Evolutionary conservation across 495 filamentous ascomycete genomes (phyloP), one percentile per base, ranked within the genome.

Genomic region (Aspergillus nanangensis): DNA sequence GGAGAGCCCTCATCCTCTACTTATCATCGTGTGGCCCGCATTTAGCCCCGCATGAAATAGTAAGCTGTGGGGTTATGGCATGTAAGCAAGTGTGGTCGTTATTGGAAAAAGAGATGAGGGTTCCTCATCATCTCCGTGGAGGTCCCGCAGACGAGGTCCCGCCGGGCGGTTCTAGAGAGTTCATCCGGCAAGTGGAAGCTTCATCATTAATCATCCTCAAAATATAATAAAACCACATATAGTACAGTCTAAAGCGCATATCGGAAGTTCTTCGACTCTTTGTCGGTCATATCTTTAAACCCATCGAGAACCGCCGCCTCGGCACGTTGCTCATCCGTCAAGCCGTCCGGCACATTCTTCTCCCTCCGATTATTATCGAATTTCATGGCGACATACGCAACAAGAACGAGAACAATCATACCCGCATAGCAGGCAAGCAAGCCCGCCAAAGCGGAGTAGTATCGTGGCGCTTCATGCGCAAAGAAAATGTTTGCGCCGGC

Each of bases 271-370:
- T 65, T 66, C 13, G 71, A 67, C 52, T 74, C 53, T 53, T 61
- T 72, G 53, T 76, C 72, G 3, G 72, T 76, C 51, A 76, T 46
- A 52, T 76, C 70, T 22, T 65, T 67, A 42, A 73, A 75, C 4
- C 65, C 63, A 53, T 71, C 65, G 29, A 65, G 25, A 34, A 69
- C 55, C n/a, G 59, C 65, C 13, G 47, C 38, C 35, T 56, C 49
- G 10, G 49, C 47, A 5, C 54, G 60, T 1, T 39, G 47, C 8
- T 42, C 33, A n/a, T 47, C 38, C 25, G 18, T 45, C 25, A 52
- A 47, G 18, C 41, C 47, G 1, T 36, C 18, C n/a, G 49, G 37
- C 44, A 52, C 48, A 4, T 58, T 48, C 2, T 34, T 45, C 25
- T 63, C 57, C 34, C 63, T 55, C 7, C 59, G 37, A 10, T 41